phyloP scores from a whole-genome alignment of 345 rosid genomes.

The Gossypium longicalyx region DNA sequence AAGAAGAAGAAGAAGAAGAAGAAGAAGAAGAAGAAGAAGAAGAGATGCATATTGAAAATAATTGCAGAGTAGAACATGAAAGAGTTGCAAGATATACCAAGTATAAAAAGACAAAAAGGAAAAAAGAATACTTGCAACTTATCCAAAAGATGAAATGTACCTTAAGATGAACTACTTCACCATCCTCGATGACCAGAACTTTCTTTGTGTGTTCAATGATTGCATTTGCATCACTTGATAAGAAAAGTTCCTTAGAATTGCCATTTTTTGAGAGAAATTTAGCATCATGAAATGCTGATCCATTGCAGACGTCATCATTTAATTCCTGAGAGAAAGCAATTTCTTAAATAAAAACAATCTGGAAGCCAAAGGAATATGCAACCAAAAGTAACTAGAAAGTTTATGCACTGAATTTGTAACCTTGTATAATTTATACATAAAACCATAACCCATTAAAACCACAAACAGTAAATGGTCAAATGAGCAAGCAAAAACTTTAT shows the following conservation, averaged over 20 bases:
- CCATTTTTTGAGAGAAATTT: constrained; percentile 54
- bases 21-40: background rate
- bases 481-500: background rate
- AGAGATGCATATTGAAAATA: background rate
- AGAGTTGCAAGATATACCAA: background rate
- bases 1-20: background rate
- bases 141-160: constrained; percentile 25
- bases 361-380: background rate
- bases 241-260: constrained; percentile 70
- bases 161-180: constrained; percentile 87
- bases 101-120: background rate
- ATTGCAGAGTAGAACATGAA: background rate
- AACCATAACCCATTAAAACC: background rate
- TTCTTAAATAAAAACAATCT: background rate
- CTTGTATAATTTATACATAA: background rate
- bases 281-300: constrained; percentile 54
- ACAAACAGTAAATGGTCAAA: background rate
- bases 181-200: constrained; percentile 86
- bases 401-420: background rate
- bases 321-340: constrained; percentile 43
- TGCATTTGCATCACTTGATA: constrained; percentile 84
- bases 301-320: constrained; percentile 37
- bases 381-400: background rate
- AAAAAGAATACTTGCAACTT: background rate
- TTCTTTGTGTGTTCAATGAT: constrained; percentile 87